Percentiles rank a stretch among this genome's conserved stretches.
Evolutionary conservation across 2,329 filamentous ascomycete species (phyloP).

Genomic region (Aspergillus awamori): DNA sequence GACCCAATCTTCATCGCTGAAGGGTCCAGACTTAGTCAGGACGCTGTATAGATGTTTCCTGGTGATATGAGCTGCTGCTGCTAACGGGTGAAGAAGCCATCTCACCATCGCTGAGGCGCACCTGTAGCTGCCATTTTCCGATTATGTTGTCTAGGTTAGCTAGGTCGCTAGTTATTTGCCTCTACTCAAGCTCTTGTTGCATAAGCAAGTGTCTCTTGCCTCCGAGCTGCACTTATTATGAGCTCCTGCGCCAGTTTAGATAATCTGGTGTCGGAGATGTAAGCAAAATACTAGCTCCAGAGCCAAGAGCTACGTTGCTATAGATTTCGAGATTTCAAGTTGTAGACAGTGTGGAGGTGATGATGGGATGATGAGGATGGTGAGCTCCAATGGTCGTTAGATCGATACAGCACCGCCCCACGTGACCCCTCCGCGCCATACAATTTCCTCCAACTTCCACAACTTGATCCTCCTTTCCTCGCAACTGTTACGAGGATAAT

Average conservation of each 20-base stretch:
- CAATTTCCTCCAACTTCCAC: constrained; percentile 20
- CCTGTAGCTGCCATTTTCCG: constrained; percentile 20
- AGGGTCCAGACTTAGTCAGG: constrained; percentile 75
- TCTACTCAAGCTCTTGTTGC: background rate
- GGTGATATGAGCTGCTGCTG: constrained; percentile 20
- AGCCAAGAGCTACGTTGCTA: background rate
- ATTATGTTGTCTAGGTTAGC: constrained; percentile 3
- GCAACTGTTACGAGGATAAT: constrained; percentile 10
- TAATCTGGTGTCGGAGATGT: background rate
- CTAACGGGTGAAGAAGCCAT: background rate
- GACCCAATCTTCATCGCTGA: constrained; percentile 68
- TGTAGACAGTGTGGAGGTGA: background rate
- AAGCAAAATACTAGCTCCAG: background rate
- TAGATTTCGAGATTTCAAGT: background rate
- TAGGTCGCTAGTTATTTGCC: background rate
- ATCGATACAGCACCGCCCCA: constrained; percentile 25
- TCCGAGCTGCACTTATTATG: background rate
- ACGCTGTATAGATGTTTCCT: constrained; percentile 87
- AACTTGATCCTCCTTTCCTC: constrained; percentile 11
- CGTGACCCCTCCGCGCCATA: constrained; percentile 32
- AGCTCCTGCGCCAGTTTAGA: background rate
- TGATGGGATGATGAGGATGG: background rate
- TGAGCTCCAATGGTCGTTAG: constrained; percentile 9
- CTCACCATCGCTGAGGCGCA: constrained; percentile 23
- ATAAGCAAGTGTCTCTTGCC: background rate